phyloP scores from a whole-genome alignment of 805 yeast genomes.

The Candida silvicultrix region DNA sequence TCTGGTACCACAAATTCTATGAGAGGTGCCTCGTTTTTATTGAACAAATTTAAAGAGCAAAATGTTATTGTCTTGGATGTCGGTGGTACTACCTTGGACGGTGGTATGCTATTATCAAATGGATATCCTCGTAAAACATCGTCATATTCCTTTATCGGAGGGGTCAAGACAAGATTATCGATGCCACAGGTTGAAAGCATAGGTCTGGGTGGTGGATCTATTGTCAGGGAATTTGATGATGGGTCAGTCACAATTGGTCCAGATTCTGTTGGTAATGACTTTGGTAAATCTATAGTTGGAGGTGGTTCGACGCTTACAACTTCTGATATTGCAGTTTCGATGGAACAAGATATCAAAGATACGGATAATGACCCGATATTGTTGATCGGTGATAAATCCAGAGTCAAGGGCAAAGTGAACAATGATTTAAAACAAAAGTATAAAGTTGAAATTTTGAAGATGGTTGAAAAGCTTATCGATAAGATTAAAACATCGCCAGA shows the following conservation, averaged over 20 bases:
- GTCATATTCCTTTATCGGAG: slow-evolving; percentile 36
- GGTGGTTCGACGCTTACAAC: slow-evolving; percentile 37
- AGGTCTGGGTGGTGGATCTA: slow-evolving; percentile 46
- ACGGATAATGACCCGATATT: slow-evolving; percentile 7
- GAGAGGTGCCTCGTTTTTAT: slow-evolving; percentile 41
- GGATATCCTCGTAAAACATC: slow-evolving; percentile 44
- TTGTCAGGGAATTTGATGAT: slow-evolving; percentile 26
- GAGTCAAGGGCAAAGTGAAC: slow-evolving; percentile 17
- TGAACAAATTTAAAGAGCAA: slow-evolving; percentile 18
- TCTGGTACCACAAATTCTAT: slow-evolving; percentile 46
- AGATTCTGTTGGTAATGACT: slow-evolving; percentile 39
- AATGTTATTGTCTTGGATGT: slow-evolving; percentile 37
- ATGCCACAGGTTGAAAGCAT: slow-evolving; percentile 46
- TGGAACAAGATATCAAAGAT: slow-evolving; percentile 9
- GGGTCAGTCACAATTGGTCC: slow-evolving; percentile 34
- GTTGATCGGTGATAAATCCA: slow-evolving; percentile 23
- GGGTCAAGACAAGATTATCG: slow-evolving; percentile 42
- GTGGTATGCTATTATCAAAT: slow-evolving; percentile 36
- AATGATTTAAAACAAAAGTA: slow-evolving; percentile 3
- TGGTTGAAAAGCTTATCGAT: slow-evolving; percentile 35
- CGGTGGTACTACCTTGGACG: slow-evolving; percentile 47
- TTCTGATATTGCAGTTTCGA: slow-evolving; percentile 30
- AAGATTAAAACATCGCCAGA: slow-evolving; percentile 39
- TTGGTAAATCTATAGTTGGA: slow-evolving; percentile 29
- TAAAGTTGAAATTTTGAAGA: slow-evolving; percentile 2